Conservation (phyloP, 2,329 filamentous ascomycete species). For the Blumeriella jaapii region DNA sequence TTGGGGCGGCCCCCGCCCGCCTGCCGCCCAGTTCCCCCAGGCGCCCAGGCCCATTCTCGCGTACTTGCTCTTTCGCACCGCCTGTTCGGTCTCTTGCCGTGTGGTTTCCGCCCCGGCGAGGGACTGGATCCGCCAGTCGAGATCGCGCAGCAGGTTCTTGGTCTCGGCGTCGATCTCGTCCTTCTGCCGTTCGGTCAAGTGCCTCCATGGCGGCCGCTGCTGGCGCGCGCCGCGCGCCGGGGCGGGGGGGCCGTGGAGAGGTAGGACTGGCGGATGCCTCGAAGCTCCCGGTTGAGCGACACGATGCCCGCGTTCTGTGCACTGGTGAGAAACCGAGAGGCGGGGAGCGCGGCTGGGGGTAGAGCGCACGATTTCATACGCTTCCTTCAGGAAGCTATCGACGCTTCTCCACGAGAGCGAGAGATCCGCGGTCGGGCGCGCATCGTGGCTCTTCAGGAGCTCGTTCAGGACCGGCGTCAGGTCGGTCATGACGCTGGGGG, state of each 20-base stretch:
- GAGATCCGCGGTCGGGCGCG: slow-evolving; percentile 32
- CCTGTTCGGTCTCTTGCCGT: slow-evolving; percentile 62
- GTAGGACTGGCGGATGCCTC: slow-evolving; percentile 77
- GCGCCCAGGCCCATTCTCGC: slow-evolving; percentile 49
- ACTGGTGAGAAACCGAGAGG: background rate
- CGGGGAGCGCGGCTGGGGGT: no score
- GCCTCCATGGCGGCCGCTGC: slow-evolving; percentile 22
- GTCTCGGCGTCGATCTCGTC: slow-evolving; percentile 82
- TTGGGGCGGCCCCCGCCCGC: slow-evolving; percentile 44
- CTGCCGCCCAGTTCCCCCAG: slow-evolving; percentile 55
- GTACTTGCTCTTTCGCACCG: slow-evolving; percentile 60
- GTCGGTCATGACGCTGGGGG: slow-evolving; percentile 37
- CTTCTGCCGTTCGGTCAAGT: slow-evolving; percentile 66
- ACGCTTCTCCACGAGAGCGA: slow-evolving; percentile 38
- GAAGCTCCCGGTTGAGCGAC: slow-evolving; percentile 69
- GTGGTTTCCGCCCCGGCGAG: slow-evolving; percentile 75
- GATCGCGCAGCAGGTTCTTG: slow-evolving; percentile 72
- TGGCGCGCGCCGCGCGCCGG: slow-evolving; percentile 30
- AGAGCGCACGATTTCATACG: slow-evolving; percentile 70
- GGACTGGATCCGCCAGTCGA: slow-evolving; percentile 69
- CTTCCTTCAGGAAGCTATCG: slow-evolving; percentile 86
- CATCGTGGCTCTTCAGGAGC: slow-evolving; percentile 49
- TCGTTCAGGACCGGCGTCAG: slow-evolving; percentile 60
- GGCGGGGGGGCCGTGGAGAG: slow-evolving; percentile 65
- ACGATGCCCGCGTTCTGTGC: slow-evolving; percentile 73